phyloP scores from a whole-genome alignment of 2,329 filamentous ascomycete species.

The Orbilia javanica region DNA sequence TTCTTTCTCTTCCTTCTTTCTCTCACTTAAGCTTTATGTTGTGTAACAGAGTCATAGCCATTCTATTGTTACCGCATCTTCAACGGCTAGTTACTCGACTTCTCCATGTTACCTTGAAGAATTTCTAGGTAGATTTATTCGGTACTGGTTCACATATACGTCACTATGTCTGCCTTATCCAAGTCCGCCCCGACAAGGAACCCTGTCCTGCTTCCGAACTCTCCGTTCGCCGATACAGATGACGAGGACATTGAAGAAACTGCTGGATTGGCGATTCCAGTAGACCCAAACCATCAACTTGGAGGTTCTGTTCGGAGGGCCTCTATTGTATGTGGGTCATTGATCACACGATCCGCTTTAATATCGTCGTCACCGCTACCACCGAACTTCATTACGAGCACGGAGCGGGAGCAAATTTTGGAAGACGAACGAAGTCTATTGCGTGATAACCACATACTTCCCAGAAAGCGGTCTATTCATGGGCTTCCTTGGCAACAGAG shows the following conservation, averaged over 20 bases:
- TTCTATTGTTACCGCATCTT: not conserved
- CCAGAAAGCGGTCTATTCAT: slow-evolving; percentile 70
- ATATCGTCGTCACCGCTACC: slow-evolving; percentile 59
- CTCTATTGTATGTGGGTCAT: slow-evolving; percentile 60
- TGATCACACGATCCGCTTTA: slow-evolving; percentile 59
- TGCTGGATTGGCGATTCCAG: slow-evolving; percentile 30
- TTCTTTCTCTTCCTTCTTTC: slow-evolving; percentile 25
- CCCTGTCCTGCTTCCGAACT: slow-evolving; percentile 40
- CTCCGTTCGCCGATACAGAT: slow-evolving; percentile 44
- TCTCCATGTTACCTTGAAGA: slow-evolving; percentile 6
- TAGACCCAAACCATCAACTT: slow-evolving; percentile 54
- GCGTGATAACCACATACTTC: slow-evolving; percentile 75
- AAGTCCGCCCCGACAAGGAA: slow-evolving; percentile 51
- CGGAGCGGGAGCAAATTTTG: slow-evolving; percentile 72
- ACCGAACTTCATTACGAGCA: slow-evolving; percentile 67
- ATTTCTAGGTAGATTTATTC: not conserved
- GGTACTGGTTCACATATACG: slow-evolving; percentile 4
- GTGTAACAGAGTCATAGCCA: slow-evolving; percentile 26
- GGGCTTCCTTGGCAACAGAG: slow-evolving; percentile 67
- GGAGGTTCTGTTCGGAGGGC: slow-evolving; percentile 54
- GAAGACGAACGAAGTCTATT: slow-evolving; percentile 74
- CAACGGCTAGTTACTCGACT: not conserved
- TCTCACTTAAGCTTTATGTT: slow-evolving; percentile 8
- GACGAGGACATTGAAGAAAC: slow-evolving; percentile 46
- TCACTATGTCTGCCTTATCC: slow-evolving; percentile 44